phyloP scores from a whole-genome alignment of 768 basidiomycete genomes.

The Plicaturopsis crispa region DNA sequence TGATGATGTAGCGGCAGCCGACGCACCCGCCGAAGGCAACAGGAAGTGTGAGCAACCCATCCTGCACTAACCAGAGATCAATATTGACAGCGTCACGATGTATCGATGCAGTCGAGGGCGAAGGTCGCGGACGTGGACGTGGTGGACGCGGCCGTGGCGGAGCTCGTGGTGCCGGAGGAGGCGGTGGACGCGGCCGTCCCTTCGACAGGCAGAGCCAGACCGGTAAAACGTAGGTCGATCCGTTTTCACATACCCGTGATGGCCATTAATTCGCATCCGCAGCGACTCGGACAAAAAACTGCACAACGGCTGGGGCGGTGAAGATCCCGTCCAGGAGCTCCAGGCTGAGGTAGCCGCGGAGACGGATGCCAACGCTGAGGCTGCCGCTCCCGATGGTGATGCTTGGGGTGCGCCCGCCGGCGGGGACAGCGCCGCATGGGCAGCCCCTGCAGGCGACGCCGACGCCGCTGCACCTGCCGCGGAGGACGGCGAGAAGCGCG shows the following conservation, averaged over 20 bases:
- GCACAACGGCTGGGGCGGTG: slow-evolving; percentile 92
- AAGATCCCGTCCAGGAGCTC: slow-evolving; percentile 79
- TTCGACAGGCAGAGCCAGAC: slow-evolving; percentile 86
- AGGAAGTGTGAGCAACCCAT: slow-evolving; percentile 20
- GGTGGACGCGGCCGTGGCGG: slow-evolving; percentile 36
- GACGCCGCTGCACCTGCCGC: slow-evolving; percentile 23
- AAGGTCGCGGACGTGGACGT: slow-evolving; percentile 37
- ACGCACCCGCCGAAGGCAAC: slow-evolving; percentile 25
- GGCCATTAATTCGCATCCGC: slow-evolving; percentile 11
- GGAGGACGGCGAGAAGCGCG: slow-evolving; percentile 24
- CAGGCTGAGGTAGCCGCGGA: slow-evolving; percentile 72
- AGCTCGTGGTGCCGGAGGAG: slow-evolving; percentile 40
- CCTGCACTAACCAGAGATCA: not conserved
- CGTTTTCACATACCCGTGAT: slow-evolving; percentile 1
- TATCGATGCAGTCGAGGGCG: slow-evolving; percentile 28
- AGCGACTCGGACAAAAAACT: slow-evolving; percentile 95
- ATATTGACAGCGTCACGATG: not conserved
- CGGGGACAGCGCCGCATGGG: slow-evolving; percentile 23
- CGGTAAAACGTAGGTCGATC: slow-evolving; percentile 61
- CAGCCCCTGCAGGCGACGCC: slow-evolving; percentile 25
- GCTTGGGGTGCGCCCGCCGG: slow-evolving; percentile 23
- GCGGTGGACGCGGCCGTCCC: slow-evolving; percentile 60
- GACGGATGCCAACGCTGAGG: slow-evolving; percentile 50
- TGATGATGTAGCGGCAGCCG: slow-evolving; percentile 29
- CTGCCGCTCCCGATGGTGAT: slow-evolving; percentile 15